Base-by-base conservation (phyloP, 2,329 filamentous ascomycete genomes). In the Aspergillus uvarum region DNA sequence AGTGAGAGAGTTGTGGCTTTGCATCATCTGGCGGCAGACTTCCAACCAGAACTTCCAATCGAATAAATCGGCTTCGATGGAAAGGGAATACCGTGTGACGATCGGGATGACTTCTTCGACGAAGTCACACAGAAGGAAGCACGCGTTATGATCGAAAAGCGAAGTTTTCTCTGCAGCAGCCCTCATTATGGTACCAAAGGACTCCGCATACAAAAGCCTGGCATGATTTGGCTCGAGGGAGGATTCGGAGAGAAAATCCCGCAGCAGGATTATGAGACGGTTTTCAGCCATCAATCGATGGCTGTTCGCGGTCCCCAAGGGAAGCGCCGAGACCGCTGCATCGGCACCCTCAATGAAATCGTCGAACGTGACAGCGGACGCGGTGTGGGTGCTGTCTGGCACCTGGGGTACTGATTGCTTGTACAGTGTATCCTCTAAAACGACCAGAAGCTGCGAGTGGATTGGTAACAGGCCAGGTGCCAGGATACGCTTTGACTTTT, bases 91-190 rank as follows among this genome's bases (percentile, higher is more conserved):
- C 56, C 86, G 83, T 47, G 86, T 80, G 61, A 89, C 79, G 47
- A 92, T 87, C 16, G 86, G 80, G 54, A 96, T 79, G 1, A 89
- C 83, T 75, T 96, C 92, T 71, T 96, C 91, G 26, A 96, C 79
- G 65, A 96, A 92, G 73, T 97, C 93, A 71, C 92, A 94, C n/a
- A 96, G 81, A 10, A 91, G 90, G 72, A 95, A 95, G 74, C 92
- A 96, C 19, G 91, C 89, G 63, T 87, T 87, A 70, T 92, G 90
- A 72, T 96, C 89, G 72, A 89, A 96, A 57, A 91, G 82, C 0
- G 91, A 93, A 0, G 89, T 93, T 65, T 85, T 87, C 65, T 88
- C 86, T 1, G 91, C 87, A 2, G 89, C 86, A 0, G 89, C 87
- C 72, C 89, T 92, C 71, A 95, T 81, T 29, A 96, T 79, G 26